Conservation (phyloP, 495 filamentous ascomycete species). For the Penicillium angulare region DNA sequence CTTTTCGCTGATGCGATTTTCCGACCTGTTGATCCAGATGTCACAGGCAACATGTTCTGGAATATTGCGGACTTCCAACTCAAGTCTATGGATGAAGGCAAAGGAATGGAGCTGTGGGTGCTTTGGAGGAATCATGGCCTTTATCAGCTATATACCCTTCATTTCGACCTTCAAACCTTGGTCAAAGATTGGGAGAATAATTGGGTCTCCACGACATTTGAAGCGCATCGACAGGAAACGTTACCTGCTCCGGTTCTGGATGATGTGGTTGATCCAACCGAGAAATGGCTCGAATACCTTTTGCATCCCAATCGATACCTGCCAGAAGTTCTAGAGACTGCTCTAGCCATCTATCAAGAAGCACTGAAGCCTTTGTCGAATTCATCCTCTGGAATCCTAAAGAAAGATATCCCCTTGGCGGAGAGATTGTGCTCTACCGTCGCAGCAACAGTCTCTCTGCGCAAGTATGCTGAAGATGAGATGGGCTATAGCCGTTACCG, state of each 20-base stretch:
- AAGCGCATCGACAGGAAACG: slow-evolving; percentile 53
- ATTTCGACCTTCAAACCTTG: slow-evolving; percentile 53
- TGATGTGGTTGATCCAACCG: slow-evolving; percentile 58
- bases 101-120: slow-evolving; percentile 71
- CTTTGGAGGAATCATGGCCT: slow-evolving; percentile 82
- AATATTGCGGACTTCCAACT: slow-evolving; percentile 82
- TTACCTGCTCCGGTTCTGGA: slow-evolving; percentile 54
- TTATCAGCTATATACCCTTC: slow-evolving; percentile 68
- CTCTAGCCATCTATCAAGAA: slow-evolving; percentile 70
- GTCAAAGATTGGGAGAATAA: slow-evolving; percentile 59
- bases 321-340: slow-evolving; percentile 74
- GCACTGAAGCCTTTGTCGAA: slow-evolving; percentile 46
- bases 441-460: slow-evolving; percentile 59
- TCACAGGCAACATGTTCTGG: slow-evolving; percentile 76
- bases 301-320: slow-evolving; percentile 79
- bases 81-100: slow-evolving; percentile 49
- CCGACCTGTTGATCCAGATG: slow-evolving; percentile 64
- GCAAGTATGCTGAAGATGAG: slow-evolving; percentile 57
- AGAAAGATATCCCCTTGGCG: slow-evolving; percentile 55
- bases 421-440: slow-evolving; percentile 70
- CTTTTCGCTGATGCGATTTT: slow-evolving; percentile 61
- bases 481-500: slow-evolving; percentile 72
- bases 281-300: slow-evolving; percentile 59
- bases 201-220: slow-evolving; percentile 71
- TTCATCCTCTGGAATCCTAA: slow-evolving; percentile 24